Evolutionary conservation across 371 early-diverging fungal genomes (phyloP).

Genomic region (Lichtheimia ramosa): DNA sequence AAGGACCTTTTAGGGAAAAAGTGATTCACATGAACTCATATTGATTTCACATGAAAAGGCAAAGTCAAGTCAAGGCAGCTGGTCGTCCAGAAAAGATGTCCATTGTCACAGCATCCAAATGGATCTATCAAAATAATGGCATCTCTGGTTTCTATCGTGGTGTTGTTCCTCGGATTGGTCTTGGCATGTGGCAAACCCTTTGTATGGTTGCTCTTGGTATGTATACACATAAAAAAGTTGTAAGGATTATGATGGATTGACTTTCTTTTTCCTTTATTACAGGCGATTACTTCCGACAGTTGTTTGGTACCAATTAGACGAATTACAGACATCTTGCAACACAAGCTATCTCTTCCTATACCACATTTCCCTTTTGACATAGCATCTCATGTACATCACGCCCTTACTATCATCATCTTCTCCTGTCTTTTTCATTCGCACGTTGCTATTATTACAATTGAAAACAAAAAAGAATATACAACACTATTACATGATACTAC

Average conservation of each 20-base stretch:
- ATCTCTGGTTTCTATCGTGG: conserved; percentile 92
- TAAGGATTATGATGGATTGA: not conserved
- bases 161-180: conserved; percentile 86
- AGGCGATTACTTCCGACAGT: conserved; percentile 11
- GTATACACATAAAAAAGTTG: not conserved
- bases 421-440: too few relatives aligned
- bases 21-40: too few relatives aligned
- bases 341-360: not conserved
- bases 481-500: conserved; percentile 60
- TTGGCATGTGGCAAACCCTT: conserved; percentile 93
- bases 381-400: not conserved
- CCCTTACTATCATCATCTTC: too few relatives aligned
- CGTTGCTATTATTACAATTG: too few relatives aligned
- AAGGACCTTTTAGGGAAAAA: conserved; percentile 63
- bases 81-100: conserved; percentile 90
- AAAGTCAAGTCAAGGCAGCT: conserved; percentile 69
- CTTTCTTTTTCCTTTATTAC: not conserved
- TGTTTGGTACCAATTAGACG: conserved; percentile 15
- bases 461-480: not conserved
- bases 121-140: conserved; percentile 90
- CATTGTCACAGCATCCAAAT: conserved; percentile 78
- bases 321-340: not conserved
- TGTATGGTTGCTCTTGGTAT: conserved; percentile 97
- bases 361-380: not conserved
- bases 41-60: not conserved